These are phyloP conservation scores for Xenoacremonium recifei DNA, from an alignment of 2,329 filamentous ascomycete genomes.

Conservation along the genomic window DNA sequence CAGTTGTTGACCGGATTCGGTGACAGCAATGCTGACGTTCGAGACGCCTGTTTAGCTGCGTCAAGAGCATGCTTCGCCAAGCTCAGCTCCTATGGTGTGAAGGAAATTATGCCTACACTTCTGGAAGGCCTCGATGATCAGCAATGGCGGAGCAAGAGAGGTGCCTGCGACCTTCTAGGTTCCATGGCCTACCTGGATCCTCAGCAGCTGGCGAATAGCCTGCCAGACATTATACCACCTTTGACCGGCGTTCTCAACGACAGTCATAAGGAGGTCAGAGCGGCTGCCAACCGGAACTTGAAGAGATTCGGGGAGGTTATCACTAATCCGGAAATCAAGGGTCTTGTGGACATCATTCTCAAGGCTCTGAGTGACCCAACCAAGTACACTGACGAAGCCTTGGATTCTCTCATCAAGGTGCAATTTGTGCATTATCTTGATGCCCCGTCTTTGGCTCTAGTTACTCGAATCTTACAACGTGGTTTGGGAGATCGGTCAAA, in stretches of 20 bases:
- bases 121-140: conserved; percentile 90
- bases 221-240: conserved; percentile 96
- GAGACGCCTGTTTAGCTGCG: conserved; percentile 88
- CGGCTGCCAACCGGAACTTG: conserved; percentile 89
- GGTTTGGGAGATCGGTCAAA: conserved; percentile 87
- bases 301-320: conserved; percentile 99
- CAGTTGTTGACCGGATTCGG: conserved; percentile 88
- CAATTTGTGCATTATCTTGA: conserved; percentile 98
- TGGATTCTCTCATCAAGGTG: conserved; percentile 95
- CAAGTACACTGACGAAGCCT: conserved; percentile 91
- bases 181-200: conserved; percentile 99
- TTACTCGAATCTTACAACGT: conserved; percentile 92
- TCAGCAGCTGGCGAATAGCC: conserved; percentile 84
- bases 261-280: conserved; percentile 94
- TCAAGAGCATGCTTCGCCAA: conserved; percentile 93
- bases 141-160: conserved; percentile 98
- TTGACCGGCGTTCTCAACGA: conserved; percentile 93
- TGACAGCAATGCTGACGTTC: conserved; percentile 82
- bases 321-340: conserved; percentile 95
- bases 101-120: conserved; percentile 87
- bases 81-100: conserved; percentile 93
- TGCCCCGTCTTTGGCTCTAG: conserved; percentile 88
- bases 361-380: conserved; percentile 97
- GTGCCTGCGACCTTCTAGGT: conserved; percentile 91
- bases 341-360: conserved; percentile 83